Evolutionary conservation across 345 rosid genomes (phyloP).

Genomic region (Citrus sinensis): DNA sequence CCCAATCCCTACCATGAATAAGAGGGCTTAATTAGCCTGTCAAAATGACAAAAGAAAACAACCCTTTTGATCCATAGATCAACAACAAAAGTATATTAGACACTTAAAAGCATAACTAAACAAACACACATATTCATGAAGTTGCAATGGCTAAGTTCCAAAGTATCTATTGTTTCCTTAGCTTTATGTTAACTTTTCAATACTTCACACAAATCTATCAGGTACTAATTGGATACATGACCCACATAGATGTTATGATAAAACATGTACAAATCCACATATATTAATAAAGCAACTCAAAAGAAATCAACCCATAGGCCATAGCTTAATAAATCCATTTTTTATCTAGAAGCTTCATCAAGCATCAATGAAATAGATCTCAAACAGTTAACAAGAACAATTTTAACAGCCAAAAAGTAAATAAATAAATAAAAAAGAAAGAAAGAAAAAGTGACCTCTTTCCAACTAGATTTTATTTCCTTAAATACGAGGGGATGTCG

Average conservation of each 20-base stretch:
- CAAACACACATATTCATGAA: background rate
- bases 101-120: background rate
- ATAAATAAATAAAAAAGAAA: too few relatives aligned
- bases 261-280: background rate
- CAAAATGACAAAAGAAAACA: background rate
- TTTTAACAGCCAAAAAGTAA: background rate
- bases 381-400: background rate
- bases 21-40: slow-evolving; percentile 33
- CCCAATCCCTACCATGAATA: slow-evolving; percentile 32
- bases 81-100: background rate
- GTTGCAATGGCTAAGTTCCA: background rate
- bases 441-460: slow-evolving; percentile 1
- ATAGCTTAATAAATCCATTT: background rate
- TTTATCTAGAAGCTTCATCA: background rate
- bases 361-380: background rate
- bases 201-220: background rate
- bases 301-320: background rate
- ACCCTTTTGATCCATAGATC: background rate
- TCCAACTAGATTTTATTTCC: slow-evolving; percentile 13
- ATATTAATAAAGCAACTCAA: background rate
- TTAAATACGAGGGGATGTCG: too few relatives aligned
- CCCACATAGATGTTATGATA: background rate
- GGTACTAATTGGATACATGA: background rate
- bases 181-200: background rate
- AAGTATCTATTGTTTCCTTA: background rate